Evolutionary conservation across 2,329 filamentous ascomycete species (phyloP).

Genomic region (Thielaviopsis euricoi): DNA sequence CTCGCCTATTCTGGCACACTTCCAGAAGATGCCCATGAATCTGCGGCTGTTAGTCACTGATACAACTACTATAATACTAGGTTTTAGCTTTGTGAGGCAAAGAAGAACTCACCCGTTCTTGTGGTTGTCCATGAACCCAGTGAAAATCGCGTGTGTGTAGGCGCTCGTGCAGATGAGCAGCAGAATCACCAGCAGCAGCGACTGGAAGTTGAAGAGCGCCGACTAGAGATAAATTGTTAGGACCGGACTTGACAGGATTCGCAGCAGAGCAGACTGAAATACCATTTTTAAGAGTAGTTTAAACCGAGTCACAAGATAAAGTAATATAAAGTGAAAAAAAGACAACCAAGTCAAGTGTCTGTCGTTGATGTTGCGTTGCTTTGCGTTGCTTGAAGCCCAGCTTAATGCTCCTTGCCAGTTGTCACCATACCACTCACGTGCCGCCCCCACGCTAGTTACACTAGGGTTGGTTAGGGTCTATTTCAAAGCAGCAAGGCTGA

Average conservation of each 20-base stretch:
- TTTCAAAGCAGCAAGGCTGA: neutral
- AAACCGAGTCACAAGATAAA: neutral
- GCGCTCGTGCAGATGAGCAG: constrained; percentile 92
- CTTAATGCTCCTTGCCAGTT: neutral
- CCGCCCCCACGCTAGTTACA: neutral
- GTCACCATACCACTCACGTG: neutral
- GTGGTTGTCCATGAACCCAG: constrained; percentile 78
- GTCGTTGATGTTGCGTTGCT: neutral
- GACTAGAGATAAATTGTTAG: constrained; percentile 38
- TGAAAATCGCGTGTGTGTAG: constrained; percentile 82
- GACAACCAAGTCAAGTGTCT: neutral
- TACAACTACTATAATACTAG: too few relatives aligned
- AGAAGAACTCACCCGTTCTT: constrained; percentile 57
- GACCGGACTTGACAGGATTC: neutral
- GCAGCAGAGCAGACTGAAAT: neutral
- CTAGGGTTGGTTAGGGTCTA: neutral
- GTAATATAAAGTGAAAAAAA: neutral
- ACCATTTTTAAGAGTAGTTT: constrained; percentile 16
- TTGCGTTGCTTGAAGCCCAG: too few relatives aligned
- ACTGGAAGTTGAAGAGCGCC: constrained; percentile 98
- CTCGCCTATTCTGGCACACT: constrained; percentile 83
- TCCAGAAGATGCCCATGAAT: constrained; percentile 83
- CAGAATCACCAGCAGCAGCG: constrained; percentile 81
- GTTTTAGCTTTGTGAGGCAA: too few relatives aligned
- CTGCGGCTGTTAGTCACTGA: constrained; percentile 23